Base-by-base conservation (phyloP, 2,329 filamentous ascomycete genomes). In the Knufia fluminis region DNA sequence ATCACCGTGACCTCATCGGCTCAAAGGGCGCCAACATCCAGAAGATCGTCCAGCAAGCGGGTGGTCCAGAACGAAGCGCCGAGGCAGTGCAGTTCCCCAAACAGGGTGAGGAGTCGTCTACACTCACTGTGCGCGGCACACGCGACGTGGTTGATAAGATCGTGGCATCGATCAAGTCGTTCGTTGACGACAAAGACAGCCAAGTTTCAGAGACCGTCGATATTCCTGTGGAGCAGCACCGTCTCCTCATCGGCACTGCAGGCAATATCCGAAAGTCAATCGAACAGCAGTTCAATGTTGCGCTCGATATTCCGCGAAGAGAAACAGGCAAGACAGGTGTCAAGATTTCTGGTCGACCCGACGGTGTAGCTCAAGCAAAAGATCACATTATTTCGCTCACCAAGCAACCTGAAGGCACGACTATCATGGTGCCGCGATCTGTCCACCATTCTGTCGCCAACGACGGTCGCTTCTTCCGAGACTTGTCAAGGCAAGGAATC, bases 11-110 rank as follows among this genome's bases (percentile, higher is more conserved):
- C 48, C 75, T 98, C 56, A 98, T 98, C 67, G 92, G 92, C 54
- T 74, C 82, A 57, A 85, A 86, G 64, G 92, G 89, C 60, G 76
- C 86, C 39, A 92, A 84, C 62, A 83, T 98, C 51, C 86, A 86
- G 54, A 82, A 86, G 54, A 89, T 98, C 53, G 86, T 98, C 49
- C 75, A 85, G 48, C 80, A 86, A 60, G 90, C 92, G 41, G 94
- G 92, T 54, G 94, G 92, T 8, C 89, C 90, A 32, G 85, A 89
- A 59, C 90, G 95, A 62, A 80, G 84, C 54, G 86, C 89, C 46
- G 86, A 91, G 55, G 88, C 91, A 60, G 88, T 98, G 52, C 89
- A 91, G 66, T 97, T 98, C 74, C 92, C 92, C 50, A 89, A 90
- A 65, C 83, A 86, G 57, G 90, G 94, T 51, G 79, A 83, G 46